Conservation (phyloP, 2,329 filamentous ascomycete species). For the Ascochyta viciae-villosae region DNA sequence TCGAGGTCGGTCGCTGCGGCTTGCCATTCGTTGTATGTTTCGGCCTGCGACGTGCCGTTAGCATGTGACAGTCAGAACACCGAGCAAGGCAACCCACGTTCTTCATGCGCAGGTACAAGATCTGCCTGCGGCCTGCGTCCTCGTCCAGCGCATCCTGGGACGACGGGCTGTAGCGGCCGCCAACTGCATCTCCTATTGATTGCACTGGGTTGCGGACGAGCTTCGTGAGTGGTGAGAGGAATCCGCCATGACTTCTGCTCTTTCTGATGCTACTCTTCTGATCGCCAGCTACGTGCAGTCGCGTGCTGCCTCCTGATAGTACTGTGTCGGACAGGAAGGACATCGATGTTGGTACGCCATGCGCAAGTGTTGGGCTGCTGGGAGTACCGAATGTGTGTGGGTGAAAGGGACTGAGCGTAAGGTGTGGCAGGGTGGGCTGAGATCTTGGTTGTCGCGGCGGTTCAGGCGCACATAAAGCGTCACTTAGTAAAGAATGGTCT, state of each 20-base stretch:
- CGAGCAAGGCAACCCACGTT: constrained; percentile 59
- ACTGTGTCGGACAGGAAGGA: constrained; percentile 48
- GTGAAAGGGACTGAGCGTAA: constrained; percentile 3
- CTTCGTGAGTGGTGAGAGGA: constrained; percentile 46
- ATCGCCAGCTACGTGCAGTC: constrained; percentile 33
- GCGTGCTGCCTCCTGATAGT: constrained; percentile 39
- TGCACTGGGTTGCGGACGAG: constrained; percentile 46
- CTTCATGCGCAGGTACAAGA: constrained; percentile 69
- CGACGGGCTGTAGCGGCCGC: constrained; percentile 26
- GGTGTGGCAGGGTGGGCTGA: constrained; percentile 3
- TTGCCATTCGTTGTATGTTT: constrained; percentile 75
- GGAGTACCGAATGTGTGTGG: constrained; percentile 23
- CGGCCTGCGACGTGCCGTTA: constrained; percentile 60
- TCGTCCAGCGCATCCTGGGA: constrained; percentile 11
- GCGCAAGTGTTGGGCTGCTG: constrained; percentile 29
- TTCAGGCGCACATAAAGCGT: constrained; percentile 5
- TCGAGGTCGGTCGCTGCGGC: constrained; percentile 79
- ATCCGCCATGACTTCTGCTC: constrained; percentile 40
- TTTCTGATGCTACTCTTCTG: constrained; percentile 25
- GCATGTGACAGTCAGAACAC: constrained; percentile 34
- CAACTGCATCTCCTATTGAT: constrained; percentile 22
- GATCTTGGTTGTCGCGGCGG: not conserved
- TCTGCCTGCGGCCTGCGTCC: constrained; percentile 57
- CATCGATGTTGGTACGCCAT: constrained; percentile 46
- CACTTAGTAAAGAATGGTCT: constrained; percentile 14